A percentile compares a stretch with the other conserved stretches of the same genome.
Evolutionary conservation across 2,329 filamentous ascomycete species (phyloP).

Genomic region (Sporothrix dimorphospora): DNA sequence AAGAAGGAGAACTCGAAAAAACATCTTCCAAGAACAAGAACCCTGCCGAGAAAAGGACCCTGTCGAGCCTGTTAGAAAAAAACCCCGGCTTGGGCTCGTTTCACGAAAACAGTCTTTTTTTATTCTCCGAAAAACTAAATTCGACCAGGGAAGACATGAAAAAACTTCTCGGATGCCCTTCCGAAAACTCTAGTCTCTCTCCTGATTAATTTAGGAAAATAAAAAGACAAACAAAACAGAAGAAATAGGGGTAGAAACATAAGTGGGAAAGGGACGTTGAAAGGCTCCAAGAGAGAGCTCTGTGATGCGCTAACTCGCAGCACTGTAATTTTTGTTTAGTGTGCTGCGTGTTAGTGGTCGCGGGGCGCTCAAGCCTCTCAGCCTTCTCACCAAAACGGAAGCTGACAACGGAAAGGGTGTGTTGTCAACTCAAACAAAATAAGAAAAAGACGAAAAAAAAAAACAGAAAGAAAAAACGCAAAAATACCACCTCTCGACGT

Average conservation of each 20-base stretch:
- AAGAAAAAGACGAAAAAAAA: background rate
- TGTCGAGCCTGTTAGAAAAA: background rate
- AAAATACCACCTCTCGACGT: background rate
- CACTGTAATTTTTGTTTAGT: background rate
- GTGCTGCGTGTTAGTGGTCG: conserved; percentile 4
- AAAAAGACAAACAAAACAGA: background rate
- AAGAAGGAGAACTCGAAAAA: background rate
- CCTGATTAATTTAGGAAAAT: conserved; percentile 2
- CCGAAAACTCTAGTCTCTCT: conserved; percentile 4
- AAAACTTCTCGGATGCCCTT: background rate
- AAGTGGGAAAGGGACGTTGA: background rate
- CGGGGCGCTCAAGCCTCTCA: background rate
- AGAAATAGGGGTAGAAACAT: background rate
- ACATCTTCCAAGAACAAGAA: background rate
- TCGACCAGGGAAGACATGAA: background rate
- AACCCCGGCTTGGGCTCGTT: conserved; percentile 10
- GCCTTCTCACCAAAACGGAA: conserved; percentile 8
- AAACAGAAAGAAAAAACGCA: background rate
- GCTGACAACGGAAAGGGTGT: background rate
- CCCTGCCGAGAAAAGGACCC: background rate
- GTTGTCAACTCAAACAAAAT: background rate
- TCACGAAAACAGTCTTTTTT: background rate
- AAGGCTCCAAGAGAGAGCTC: too few relatives aligned
- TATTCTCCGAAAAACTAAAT: conserved; percentile 13
- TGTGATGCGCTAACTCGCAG: background rate